Base-by-base conservation (phyloP, 352 stramenopile species). In the Pythium biforme region DNA sequence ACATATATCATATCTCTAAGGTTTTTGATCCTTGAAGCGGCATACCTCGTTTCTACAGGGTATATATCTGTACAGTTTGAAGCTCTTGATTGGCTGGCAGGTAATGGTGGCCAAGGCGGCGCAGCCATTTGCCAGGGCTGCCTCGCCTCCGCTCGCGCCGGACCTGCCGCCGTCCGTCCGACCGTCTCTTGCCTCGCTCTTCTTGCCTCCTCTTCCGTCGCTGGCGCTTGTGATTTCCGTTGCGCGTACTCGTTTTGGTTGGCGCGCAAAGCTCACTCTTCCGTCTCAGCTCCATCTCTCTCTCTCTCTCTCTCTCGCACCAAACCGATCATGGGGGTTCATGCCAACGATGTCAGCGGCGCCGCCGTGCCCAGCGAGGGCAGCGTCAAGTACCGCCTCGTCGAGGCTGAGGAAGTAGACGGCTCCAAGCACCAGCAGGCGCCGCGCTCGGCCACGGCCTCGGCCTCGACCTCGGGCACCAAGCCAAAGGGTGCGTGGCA, bases 381-480 rank as follows among this genome's bases (percentile, higher is more conserved):
- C 40, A 60, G 72, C 48, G 76, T 92, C 73, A 94, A 94, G 75
- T 94, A 92, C 72, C 83, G 72, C 43, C 71, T 94, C 12, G 85
- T 94, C 33, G 85, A 92, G 67, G 85, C 85, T 10, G 85, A 94
- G 51, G 85, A 94, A 59, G 85, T 94, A 48, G 79, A 83, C 47
- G 75, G 69, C 58, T 62, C 88, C 67, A 86, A 87, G 68, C 80
- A 86, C 53, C 45, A 62, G 37, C 52, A 62, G 34, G 66, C 60
- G 52, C 10, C 56, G 41, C 48, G 46, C 27, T 39, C 46, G 12
- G 39, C 45, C 17, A 20, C 33, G 19, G 26, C 39, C 26, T 10
- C 37, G 19, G 50, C 47, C 22, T 8, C 31, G 8, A 27, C 39
- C 15, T 31, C 39, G 22, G 31, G 26, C 25, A 19, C 37, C 56